Base-by-base conservation (phyloP, 2,329 filamentous ascomycete species). In the Venturia carpophila region DNA sequence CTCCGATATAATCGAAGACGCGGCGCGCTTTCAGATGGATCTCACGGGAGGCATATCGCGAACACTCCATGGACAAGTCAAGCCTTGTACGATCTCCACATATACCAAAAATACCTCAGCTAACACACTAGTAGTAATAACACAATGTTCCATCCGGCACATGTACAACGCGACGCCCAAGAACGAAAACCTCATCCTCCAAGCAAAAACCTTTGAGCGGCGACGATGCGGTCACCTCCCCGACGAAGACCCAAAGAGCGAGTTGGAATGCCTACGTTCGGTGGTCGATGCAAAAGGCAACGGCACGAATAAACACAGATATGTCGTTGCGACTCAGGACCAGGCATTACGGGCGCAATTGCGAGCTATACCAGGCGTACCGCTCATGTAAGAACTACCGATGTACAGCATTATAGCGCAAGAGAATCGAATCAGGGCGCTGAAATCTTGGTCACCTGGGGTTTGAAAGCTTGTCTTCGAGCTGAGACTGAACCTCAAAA, bases 1-100 rank as follows among this genome's bases (percentile, higher is more conserved):
- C 73, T 90, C 91, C 66, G 86, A 92, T 69, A 90, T 97, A 71
- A 84, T 97, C 63, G 83, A 85, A 72, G 91, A 95, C 74, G 87
- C 92, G 27, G 85, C 88, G 69, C 84, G 85, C 62, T 94, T 90
- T 79, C 94, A 93, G 72, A 96, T 97, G 89, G 89, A 96, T 68
- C 80, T 97, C n/a, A 79, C 89, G 62, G 83, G 84, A 45, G 85
- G 88, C 27, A 79, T 97, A 39, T 85, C 92, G 73, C 84, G 89
- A 66, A 94, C 91, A n/a, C 80, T 96, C 3, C 91, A 95, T 73
- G 92, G 91, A 67, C 84, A 91, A 74, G 87, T 92, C 70, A 96
- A 94, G 77, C 88, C 90, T 61, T 88, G 86, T 90, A 80, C 65
- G 84, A 49, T 15, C 19, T 17, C 11, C 52, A 13, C 13, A 9